A percentile compares a stretch with the other conserved stretches of the same genome.
These are phyloP conservation scores for Calonectria pseudoturangicola DNA, from an alignment of 2,329 filamentous ascomycete species.

Conservation along the genomic window DNA sequence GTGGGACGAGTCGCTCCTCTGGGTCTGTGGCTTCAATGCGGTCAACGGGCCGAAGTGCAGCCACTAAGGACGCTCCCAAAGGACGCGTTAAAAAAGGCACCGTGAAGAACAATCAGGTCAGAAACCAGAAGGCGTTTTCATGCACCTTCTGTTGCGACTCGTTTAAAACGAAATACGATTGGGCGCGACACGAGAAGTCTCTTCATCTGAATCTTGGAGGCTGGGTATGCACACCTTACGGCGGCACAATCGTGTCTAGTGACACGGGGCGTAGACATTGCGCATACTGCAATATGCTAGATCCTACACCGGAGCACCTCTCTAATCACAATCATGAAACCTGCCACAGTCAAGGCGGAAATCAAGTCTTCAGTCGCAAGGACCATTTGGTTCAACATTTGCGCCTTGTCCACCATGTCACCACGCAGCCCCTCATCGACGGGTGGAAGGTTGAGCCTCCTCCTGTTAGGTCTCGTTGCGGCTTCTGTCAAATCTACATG, in stretches of 20 bases:
- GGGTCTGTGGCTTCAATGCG: constrained; percentile 29
- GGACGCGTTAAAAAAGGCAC: background rate
- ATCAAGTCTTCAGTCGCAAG: constrained; percentile 54
- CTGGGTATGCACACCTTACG: constrained; percentile 50
- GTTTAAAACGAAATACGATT: constrained; percentile 54
- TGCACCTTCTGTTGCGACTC: constrained; percentile 53
- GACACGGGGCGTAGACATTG: constrained; percentile 25
- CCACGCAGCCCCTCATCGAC: constrained; percentile 64
- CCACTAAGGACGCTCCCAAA: background rate
- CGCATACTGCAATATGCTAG: constrained; percentile 51
- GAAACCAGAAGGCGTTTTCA: constrained; percentile 33
- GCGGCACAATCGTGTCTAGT: constrained; percentile 41
- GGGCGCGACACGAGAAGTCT: constrained; percentile 51
- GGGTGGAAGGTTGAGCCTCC: constrained; percentile 55
- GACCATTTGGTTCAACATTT: constrained; percentile 59
- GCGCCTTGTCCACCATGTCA: constrained; percentile 55
- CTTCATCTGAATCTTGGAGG: constrained; percentile 50
- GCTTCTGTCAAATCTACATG: constrained; percentile 54
- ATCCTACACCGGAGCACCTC: constrained; percentile 51
- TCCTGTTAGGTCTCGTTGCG: constrained; percentile 54
- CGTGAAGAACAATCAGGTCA: background rate
- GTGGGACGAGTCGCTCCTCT: constrained; percentile 47
- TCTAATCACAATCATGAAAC: constrained; percentile 49
- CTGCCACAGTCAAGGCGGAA: constrained; percentile 36
- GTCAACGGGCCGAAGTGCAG: constrained; percentile 1